Conservation (phyloP, 2,329 filamentous ascomycete species). For the Diplodia mutila region DNA sequence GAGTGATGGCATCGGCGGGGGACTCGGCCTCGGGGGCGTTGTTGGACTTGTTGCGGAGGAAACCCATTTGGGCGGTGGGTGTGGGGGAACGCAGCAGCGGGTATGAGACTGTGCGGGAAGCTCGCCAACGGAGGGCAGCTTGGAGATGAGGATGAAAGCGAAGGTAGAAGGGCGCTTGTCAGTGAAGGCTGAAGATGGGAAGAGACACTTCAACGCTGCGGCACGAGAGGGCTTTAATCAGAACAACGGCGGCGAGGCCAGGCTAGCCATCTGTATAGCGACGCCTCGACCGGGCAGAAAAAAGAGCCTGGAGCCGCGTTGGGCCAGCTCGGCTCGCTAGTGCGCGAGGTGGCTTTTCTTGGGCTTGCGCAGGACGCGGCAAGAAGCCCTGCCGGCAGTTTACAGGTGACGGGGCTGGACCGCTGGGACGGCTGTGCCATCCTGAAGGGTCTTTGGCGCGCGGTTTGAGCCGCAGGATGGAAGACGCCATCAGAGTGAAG, state of each 20-base stretch:
- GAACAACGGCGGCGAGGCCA: not conserved
- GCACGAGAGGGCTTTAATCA: conserved; percentile 10
- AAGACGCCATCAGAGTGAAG: not conserved
- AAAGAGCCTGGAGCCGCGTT: not conserved
- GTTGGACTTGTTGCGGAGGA: not conserved
- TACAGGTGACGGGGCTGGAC: not conserved
- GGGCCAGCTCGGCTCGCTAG: not conserved
- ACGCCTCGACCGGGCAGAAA: conserved; percentile 5
- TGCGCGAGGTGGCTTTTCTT: not conserved
- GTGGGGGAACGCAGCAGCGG: not conserved
- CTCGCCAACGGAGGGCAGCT: not conserved
- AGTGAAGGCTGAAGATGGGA: not conserved
- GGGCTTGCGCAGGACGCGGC: not conserved
- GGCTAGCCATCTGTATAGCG: not conserved
- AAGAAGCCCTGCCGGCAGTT: not conserved
- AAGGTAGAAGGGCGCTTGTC: not conserved
- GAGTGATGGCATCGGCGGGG: not conserved
- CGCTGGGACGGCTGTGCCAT: not conserved
- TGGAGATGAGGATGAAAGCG: not conserved
- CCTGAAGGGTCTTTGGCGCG: not conserved
- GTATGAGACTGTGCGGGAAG: not conserved
- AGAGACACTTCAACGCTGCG: not conserved
- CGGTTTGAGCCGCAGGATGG: conserved; percentile 13
- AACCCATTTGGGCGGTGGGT: conserved; percentile 3
- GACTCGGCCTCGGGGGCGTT: not conserved